A percentile compares a stretch with the other conserved stretches of the same genome.
Evolutionary conservation across 352 stramenopile species (phyloP).

Genomic region (Phytophthora pistaciae): DNA sequence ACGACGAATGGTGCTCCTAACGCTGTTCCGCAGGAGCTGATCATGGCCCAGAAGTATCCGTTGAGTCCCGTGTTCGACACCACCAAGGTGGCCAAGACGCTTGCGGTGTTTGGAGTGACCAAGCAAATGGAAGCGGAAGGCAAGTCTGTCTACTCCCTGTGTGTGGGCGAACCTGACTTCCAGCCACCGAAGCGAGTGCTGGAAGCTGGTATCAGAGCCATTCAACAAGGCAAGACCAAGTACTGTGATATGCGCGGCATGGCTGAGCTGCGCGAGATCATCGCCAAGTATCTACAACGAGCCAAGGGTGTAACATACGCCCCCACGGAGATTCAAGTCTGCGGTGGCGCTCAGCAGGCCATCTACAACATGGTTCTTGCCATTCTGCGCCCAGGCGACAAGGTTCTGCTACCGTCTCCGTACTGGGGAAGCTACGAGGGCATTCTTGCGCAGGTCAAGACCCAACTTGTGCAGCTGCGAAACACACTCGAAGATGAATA

Average conservation of each 20-base stretch:
- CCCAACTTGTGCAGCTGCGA: constrained; percentile 89
- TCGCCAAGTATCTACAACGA: constrained; percentile 86
- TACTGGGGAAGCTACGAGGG: constrained; percentile 98
- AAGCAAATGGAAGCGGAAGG: constrained; percentile 96
- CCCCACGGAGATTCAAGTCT: constrained; percentile 94
- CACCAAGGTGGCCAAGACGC: constrained; percentile 89
- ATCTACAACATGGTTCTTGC: constrained; percentile 94
- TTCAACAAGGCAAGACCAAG: constrained; percentile 84
- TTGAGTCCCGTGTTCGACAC: constrained; percentile 86
- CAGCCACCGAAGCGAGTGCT: constrained; percentile 88
- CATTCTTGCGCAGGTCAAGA: constrained; percentile 92
- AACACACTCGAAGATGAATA: constrained; percentile 92
- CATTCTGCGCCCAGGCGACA: constrained; percentile 91
- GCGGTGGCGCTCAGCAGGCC: constrained; percentile 95
- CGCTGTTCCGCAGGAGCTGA: constrained; percentile 16
- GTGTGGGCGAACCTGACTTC: constrained; percentile 97
- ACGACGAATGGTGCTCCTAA: constrained; percentile 2
- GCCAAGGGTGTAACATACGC: constrained; percentile 92
- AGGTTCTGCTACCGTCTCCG: constrained; percentile 95
- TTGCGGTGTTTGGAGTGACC: constrained; percentile 94
- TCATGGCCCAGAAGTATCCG: constrained; percentile 67
- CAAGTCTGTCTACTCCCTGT: constrained; percentile 92
- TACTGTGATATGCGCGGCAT: constrained; percentile 97
- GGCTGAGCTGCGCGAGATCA: constrained; percentile 84
- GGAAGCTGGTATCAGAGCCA: constrained; percentile 77